phyloP scores from a whole-genome alignment of 768 basidiomycete genomes.

The Lactarius hatsudake region DNA sequence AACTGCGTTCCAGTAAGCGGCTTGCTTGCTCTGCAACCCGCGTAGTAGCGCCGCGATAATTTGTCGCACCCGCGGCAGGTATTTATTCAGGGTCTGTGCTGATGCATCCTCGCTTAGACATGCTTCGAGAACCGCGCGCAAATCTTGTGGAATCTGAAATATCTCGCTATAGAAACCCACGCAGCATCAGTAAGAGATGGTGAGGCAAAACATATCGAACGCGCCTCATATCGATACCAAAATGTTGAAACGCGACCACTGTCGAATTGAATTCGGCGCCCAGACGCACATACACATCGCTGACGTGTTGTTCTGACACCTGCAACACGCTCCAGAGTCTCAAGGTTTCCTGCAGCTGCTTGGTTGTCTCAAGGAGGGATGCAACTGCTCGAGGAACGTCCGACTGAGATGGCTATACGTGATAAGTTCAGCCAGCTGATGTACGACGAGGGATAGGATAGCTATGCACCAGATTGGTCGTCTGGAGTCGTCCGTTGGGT shows the following conservation, averaged over 20 bases:
- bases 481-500: slow-evolving; percentile 25
- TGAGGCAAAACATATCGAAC: slow-evolving; percentile 29
- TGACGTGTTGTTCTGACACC: slow-evolving; percentile 69
- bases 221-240: slow-evolving; percentile 76
- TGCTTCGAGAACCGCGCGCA: slow-evolving; percentile 42
- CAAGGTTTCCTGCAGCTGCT: slow-evolving; percentile 71
- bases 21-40: slow-evolving; percentile 43
- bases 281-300: slow-evolving; percentile 85
- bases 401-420: slow-evolving; percentile 16
- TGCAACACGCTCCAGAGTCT: slow-evolving; percentile 62
- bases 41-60: slow-evolving; percentile 40
- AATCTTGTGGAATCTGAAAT: slow-evolving; percentile 38
- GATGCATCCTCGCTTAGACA: slow-evolving; percentile 45
- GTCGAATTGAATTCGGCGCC: slow-evolving; percentile 87
- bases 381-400: slow-evolving; percentile 64
- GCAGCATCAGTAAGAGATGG: slow-evolving; percentile 13
- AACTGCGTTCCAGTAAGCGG: slow-evolving; percentile 36
- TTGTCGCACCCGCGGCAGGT: slow-evolving; percentile 40
- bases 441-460: neutral
- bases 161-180: slow-evolving; percentile 36
- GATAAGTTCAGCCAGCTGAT: neutral
- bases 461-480: slow-evolving; percentile 20
- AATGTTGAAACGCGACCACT: slow-evolving; percentile 67
- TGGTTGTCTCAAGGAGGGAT: slow-evolving; percentile 76
- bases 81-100: slow-evolving; percentile 35